These are phyloP conservation scores for Saccharomyces mikatae DNA, from an alignment of 805 yeast genomes.

Conservation along the genomic window DNA sequence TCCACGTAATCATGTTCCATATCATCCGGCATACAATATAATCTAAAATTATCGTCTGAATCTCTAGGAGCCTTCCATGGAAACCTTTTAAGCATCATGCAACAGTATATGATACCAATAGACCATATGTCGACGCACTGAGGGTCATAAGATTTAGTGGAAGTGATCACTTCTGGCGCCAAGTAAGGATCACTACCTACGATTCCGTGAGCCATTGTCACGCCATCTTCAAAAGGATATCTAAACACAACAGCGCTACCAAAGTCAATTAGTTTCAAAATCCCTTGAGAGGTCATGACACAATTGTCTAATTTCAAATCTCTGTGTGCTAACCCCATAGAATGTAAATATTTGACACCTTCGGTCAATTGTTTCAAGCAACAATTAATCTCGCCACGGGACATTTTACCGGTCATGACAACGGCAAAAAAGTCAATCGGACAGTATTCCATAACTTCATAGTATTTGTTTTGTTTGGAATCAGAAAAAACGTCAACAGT, in stretches of 20 bases:
- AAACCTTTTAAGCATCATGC: slow-evolving; percentile 76
- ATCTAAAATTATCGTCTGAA: slow-evolving; percentile 60
- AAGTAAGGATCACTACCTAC: slow-evolving; percentile 83
- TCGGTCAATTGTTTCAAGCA: slow-evolving; percentile 65
- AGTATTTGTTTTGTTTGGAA: slow-evolving; percentile 60
- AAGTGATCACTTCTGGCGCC: slow-evolving; percentile 69
- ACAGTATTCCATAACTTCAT: slow-evolving; percentile 79
- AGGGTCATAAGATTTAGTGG: slow-evolving; percentile 55
- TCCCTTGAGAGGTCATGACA: slow-evolving; percentile 66
- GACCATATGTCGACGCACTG: slow-evolving; percentile 80
- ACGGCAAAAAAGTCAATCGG: slow-evolving; percentile 80
- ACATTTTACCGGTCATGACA: slow-evolving; percentile 79
- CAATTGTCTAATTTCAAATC: slow-evolving; percentile 80
- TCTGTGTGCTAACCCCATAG: slow-evolving; percentile 74
- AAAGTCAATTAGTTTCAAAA: slow-evolving; percentile 71
- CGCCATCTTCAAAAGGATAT: slow-evolving; percentile 59
- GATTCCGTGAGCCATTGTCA: slow-evolving; percentile 60
- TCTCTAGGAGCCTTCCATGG: slow-evolving; percentile 81
- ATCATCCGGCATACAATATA: slow-evolving; percentile 62
- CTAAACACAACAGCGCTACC: slow-evolving; percentile 79
- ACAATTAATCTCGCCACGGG: slow-evolving; percentile 74
- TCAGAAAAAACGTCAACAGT: slow-evolving; percentile 58
- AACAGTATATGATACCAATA: slow-evolving; percentile 73
- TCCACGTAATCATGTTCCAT: slow-evolving; percentile 66
- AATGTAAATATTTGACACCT: slow-evolving; percentile 68